phyloP scores from a whole-genome alignment of 2,329 filamentous ascomycete genomes.

The Penicillium sp. region DNA sequence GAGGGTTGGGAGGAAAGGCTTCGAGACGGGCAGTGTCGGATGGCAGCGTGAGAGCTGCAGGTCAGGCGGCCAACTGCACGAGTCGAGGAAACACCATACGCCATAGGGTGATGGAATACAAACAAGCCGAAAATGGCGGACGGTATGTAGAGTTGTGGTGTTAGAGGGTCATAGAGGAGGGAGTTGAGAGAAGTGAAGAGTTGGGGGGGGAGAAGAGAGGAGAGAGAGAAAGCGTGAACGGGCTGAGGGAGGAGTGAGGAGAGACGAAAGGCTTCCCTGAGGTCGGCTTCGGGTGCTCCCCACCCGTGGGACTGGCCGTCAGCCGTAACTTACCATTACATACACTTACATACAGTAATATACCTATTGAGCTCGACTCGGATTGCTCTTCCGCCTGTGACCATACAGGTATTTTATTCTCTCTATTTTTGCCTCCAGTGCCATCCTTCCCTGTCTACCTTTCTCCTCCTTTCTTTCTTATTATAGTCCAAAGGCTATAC shows the following conservation, averaged over 20 bases:
- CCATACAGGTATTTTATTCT: too few species aligned
- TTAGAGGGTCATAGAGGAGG: slow-evolving; percentile 16
- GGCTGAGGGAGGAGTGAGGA: slow-evolving; percentile 12
- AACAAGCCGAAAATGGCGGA: slow-evolving; percentile 22
- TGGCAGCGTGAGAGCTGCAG: slow-evolving; percentile 43
- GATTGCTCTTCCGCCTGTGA: too few species aligned
- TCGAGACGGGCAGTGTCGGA: slow-evolving; percentile 33
- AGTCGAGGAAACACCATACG: slow-evolving; percentile 33
- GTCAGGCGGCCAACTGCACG: slow-evolving; percentile 43
- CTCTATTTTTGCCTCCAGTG: too few species aligned
- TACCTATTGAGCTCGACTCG: too few species aligned
- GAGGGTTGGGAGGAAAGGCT: slow-evolving; percentile 13
- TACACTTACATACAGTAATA: background rate
- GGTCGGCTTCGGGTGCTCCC: too few species aligned
- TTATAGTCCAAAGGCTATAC: too few species aligned
- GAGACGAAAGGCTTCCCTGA: too few species aligned
- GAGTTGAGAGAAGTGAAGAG: slow-evolving; percentile 2
- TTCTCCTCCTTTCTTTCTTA: too few species aligned
- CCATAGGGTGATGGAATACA: slow-evolving; percentile 35
- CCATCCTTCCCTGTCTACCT: too few species aligned
- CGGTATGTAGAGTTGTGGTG: background rate
- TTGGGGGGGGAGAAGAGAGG: slow-evolving; percentile 11
- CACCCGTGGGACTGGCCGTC: too few species aligned
- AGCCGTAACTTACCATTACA: too few species aligned
- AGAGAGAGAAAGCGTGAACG: slow-evolving; percentile 20